Base-by-base conservation (phyloP, 2,329 filamentous ascomycete genomes). In the Aspergillus ochraceoroseus region DNA sequence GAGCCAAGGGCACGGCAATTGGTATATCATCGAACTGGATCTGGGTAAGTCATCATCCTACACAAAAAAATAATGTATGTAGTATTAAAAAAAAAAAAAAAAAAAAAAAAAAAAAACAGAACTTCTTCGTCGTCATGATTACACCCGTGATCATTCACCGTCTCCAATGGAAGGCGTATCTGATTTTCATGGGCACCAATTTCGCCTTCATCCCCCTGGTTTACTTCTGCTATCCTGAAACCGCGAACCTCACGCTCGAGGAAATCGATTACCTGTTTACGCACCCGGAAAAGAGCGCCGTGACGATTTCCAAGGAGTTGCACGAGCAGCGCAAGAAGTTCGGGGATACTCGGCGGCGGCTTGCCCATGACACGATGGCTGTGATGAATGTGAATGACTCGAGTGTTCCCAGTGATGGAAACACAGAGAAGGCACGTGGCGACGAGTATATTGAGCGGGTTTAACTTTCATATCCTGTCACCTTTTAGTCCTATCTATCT, bases 1-100 rank as follows among this genome's bases (percentile, higher is more conserved):
- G 72, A 26, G 66, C 71, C 1, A 72, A 74, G 47, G 72, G 72
- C 1, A 72, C 69, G 0, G 70, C 72, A 5, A 44, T 51, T 13
- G 50, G 48, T 2, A 40, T 49, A 9, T 67, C 64, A 0, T 62
- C 64, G 0, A 73, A 74, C 43, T 73, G 70, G 71, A 61, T 72
- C 5, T 67, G 64, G 60, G 46, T 53, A 41, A 37, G 49, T 50
- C 3, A 6, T 9, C 9, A 7, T 31, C 9, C 17, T 9, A 9
- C n/a, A n/a, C n/a, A n/a, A n/a, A 5, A 18, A 31, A 9, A 2
- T 31, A 15, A n/a, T 15, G 8, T 11, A 14, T 15, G 8, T 17
- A 9, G 5, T n/a, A 12, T 14, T 31, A 8, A 5, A 29, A 29
- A 1, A 18, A 22, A 11, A 30, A 28, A 5, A 27, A 5, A 11